Conservation (phyloP, 2,329 filamentous ascomycete species). For the Xylaria sp. region DNA sequence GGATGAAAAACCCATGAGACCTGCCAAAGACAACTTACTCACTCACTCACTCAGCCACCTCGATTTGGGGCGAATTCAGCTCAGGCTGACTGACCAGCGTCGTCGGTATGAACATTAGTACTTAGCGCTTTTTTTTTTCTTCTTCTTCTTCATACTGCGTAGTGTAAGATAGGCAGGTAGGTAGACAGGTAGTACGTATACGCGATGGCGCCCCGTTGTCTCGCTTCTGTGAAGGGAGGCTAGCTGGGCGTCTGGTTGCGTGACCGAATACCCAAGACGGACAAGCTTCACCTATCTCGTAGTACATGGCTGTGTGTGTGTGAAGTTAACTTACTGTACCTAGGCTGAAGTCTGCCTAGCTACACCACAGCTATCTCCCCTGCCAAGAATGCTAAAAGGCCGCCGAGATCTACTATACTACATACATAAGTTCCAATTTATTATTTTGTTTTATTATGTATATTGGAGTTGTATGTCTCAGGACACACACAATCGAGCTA, state of each 20-base stretch:
- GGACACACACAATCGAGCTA: too few species aligned
- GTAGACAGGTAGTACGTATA: too few species aligned
- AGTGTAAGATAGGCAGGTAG: too few species aligned
- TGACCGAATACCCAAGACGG: constrained; percentile 30
- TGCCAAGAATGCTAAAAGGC: not conserved
- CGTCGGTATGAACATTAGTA: not conserved
- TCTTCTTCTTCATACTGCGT: too few species aligned
- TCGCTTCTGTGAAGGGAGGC: too few species aligned
- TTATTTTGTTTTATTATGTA: too few species aligned
- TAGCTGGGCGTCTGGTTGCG: constrained; percentile 3
- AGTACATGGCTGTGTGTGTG: not conserved
- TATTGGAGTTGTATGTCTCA: too few species aligned
- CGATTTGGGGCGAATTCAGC: constrained; percentile 11
- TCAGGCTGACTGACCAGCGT: constrained; percentile 16
- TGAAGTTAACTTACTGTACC: too few species aligned
- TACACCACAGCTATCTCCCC: not conserved
- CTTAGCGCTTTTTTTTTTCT: not conserved
- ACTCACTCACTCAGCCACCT: not conserved
- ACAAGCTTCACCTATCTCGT: constrained; percentile 3
- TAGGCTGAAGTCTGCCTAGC: not conserved
- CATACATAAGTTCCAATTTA: too few species aligned
- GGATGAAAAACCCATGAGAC: not conserved
- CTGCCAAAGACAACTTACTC: not conserved
- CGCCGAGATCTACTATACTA: not conserved
- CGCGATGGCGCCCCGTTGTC: too few species aligned